Percentiles rank a stretch among this genome's conserved stretches.
Conservation (phyloP, 192 early-diverging fungal species). For the Haplosporangium gracile region DNA sequence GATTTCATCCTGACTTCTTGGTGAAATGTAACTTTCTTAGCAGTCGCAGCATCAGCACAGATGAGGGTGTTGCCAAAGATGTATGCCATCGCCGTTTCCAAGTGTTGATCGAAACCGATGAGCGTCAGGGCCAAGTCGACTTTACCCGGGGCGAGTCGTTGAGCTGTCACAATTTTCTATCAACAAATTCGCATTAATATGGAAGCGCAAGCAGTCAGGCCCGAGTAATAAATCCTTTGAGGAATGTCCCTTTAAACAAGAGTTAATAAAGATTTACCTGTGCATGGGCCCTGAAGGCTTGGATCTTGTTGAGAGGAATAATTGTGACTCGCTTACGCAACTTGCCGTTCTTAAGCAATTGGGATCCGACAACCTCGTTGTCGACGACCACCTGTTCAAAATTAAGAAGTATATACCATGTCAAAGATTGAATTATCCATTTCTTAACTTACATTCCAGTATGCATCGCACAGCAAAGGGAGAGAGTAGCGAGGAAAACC, state of each 20-base stretch:
- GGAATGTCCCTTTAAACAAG: neutral
- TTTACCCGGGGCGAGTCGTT: slow-evolving; percentile 87
- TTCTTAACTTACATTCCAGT: neutral
- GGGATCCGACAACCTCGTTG: slow-evolving; percentile 83
- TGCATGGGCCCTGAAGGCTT: slow-evolving; percentile 64
- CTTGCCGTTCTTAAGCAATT: slow-evolving; percentile 84
- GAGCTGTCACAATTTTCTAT: slow-evolving; percentile 76
- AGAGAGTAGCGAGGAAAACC: neutral
- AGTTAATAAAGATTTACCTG: slow-evolving; percentile 40
- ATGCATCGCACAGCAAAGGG: neutral
- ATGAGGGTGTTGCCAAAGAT: slow-evolving; percentile 96
- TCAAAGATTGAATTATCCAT: neutral
- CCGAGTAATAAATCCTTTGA: neutral
- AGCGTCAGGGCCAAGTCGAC: slow-evolving; percentile 90
- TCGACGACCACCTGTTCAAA: slow-evolving; percentile 86
- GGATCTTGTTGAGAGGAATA: slow-evolving; percentile 97
- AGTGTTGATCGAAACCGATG: slow-evolving; percentile 83
- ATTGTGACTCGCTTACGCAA: slow-evolving; percentile 87
- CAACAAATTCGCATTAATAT: neutral
- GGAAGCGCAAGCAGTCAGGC: neutral
- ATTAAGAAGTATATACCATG: neutral
- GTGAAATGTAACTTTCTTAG: slow-evolving; percentile 92
- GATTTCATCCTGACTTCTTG: slow-evolving; percentile 84
- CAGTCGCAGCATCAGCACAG: slow-evolving; percentile 86
- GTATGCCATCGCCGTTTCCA: slow-evolving; percentile 89